These are phyloP conservation scores for Jatropha multifida DNA, from an alignment of 441 rosid genomes.

Conservation along the genomic window DNA sequence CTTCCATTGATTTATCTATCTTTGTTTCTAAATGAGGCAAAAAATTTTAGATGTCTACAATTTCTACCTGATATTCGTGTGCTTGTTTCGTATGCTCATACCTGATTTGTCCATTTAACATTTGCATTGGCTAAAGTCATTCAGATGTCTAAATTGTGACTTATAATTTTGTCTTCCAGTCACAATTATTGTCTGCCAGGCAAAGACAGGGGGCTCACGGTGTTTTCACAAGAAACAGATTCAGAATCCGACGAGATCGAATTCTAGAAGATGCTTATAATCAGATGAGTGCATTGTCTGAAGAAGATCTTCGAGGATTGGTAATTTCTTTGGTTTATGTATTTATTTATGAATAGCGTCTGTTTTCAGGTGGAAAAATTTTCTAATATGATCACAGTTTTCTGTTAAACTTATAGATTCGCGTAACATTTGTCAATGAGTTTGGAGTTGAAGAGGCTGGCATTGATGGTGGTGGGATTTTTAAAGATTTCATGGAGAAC, in stretches of 20 bases:
- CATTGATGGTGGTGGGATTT: slow-evolving; percentile 99
- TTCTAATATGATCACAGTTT: slow-evolving; percentile 18
- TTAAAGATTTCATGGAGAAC: slow-evolving; percentile 99
- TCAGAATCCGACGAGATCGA: slow-evolving; percentile 92
- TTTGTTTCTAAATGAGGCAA: not conserved
- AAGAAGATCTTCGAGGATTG: slow-evolving; percentile 93
- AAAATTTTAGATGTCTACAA: not conserved
- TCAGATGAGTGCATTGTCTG: slow-evolving; percentile 95
- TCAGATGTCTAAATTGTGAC: slow-evolving; percentile 8
- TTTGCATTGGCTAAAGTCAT: not conserved
- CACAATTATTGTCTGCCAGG: slow-evolving; percentile 74
- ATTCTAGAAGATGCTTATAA: slow-evolving; percentile 96
- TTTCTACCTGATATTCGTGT: not conserved
- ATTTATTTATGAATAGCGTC: not conserved
- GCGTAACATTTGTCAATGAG: slow-evolving; percentile 94
- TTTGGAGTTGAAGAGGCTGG: slow-evolving; percentile 99
- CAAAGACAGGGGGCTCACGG: slow-evolving; percentile 72
- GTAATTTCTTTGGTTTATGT: slow-evolving; percentile 46
- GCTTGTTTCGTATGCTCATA: not conserved
- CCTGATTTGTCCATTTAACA: not conserved
- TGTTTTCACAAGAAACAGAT: slow-evolving; percentile 80
- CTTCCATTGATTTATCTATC: not conserved
- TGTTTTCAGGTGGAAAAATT: slow-evolving; percentile 11
- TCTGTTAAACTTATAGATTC: slow-evolving; percentile 63
- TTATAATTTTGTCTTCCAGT: slow-evolving; percentile 43